Percentiles rank a stretch among this genome's conserved stretches.
Evolutionary conservation across 2,329 filamentous ascomycete genomes (phyloP).

Genomic region (Ceratocystis diversiconidia): DNA sequence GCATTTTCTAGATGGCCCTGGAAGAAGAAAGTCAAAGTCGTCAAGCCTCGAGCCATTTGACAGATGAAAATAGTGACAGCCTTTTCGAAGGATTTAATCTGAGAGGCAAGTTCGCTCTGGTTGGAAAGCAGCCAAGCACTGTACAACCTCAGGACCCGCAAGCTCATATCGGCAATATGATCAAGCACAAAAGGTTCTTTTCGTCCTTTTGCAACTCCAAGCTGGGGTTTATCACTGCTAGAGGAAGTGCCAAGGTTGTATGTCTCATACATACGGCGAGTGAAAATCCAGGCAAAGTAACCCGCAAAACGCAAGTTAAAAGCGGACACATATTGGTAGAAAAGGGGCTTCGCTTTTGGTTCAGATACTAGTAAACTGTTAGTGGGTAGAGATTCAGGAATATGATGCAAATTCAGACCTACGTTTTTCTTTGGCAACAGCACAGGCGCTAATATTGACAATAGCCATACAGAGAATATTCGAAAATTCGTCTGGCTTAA

Average conservation of each 20-base stretch:
- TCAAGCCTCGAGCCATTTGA: conserved; percentile 17
- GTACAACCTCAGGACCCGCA: conserved; percentile 18
- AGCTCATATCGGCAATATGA: conserved; percentile 12
- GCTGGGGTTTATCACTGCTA: conserved; percentile 4
- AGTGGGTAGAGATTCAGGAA: neutral
- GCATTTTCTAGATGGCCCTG: conserved; percentile 12
- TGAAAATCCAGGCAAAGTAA: conserved; percentile 13
- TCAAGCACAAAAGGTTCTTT: neutral
- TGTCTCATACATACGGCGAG: conserved; percentile 11
- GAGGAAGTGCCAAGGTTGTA: conserved; percentile 10
- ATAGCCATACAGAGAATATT: conserved; percentile 43
- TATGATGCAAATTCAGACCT: neutral
- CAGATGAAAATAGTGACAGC: conserved; percentile 13
- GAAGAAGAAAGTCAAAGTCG: conserved; percentile 16
- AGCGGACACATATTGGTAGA: conserved; percentile 11
- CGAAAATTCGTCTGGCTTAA: conserved; percentile 2
- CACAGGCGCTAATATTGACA: conserved; percentile 74
- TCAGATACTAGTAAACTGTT: conserved; percentile 30
- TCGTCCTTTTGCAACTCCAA: conserved; percentile 29
- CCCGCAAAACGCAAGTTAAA: conserved; percentile 16
- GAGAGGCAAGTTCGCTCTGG: conserved; percentile 10
- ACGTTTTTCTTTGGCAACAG: conserved; percentile 42
- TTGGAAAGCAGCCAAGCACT: conserved; percentile 18
- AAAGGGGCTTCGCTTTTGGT: conserved; percentile 20
- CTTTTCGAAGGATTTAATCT: conserved; percentile 2